A percentile compares a stretch with the other conserved stretches of the same genome.
These are phyloP conservation scores for Gelatoporia subvermispora DNA, from an alignment of 768 basidiomycete species.

Conservation along the genomic window DNA sequence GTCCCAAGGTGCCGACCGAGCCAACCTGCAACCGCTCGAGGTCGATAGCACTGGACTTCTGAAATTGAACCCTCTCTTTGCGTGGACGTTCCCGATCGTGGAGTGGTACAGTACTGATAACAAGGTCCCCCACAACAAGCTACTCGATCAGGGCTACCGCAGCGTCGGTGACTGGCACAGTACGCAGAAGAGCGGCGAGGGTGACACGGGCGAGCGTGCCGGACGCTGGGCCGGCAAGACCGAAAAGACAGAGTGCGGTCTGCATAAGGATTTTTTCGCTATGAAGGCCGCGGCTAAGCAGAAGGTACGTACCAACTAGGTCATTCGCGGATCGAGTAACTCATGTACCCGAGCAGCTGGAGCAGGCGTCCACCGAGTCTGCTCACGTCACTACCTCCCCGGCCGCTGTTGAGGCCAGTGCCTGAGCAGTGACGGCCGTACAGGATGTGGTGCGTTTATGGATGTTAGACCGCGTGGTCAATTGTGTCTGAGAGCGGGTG, in stretches of 20 bases:
- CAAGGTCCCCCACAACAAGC: conserved; percentile 80
- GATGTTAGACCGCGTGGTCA: too few relatives aligned
- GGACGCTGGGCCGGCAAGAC: conserved; percentile 88
- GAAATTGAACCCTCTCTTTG: conserved; percentile 91
- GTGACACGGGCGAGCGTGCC: conserved; percentile 74
- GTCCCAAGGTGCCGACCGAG: conserved; percentile 90
- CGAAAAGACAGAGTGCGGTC: conserved; percentile 90
- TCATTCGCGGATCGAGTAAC: neutral
- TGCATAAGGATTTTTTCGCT: conserved; percentile 87
- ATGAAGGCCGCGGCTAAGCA: conserved; percentile 56
- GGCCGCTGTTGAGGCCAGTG: conserved; percentile 5
- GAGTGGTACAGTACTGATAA: conserved; percentile 81
- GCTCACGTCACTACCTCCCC: neutral
- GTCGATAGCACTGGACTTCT: conserved; percentile 85
- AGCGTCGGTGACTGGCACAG: conserved; percentile 99
- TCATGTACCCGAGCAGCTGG: neutral
- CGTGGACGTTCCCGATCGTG: conserved; percentile 82
- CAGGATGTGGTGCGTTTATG: too few relatives aligned
- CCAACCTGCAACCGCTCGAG: conserved; percentile 78
- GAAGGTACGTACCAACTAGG: conserved; percentile 14
- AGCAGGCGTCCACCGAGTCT: conserved; percentile 5
- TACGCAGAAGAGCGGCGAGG: conserved; percentile 64
- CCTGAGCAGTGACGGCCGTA: conserved; percentile 3
- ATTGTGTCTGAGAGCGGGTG: too few relatives aligned
- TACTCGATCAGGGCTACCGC: conserved; percentile 88